Evolutionary conservation across 164 flowering plant species (phyloP), one percentile per base, ranked within the genome.

Genomic region (Kingdonia uniflora): DNA sequence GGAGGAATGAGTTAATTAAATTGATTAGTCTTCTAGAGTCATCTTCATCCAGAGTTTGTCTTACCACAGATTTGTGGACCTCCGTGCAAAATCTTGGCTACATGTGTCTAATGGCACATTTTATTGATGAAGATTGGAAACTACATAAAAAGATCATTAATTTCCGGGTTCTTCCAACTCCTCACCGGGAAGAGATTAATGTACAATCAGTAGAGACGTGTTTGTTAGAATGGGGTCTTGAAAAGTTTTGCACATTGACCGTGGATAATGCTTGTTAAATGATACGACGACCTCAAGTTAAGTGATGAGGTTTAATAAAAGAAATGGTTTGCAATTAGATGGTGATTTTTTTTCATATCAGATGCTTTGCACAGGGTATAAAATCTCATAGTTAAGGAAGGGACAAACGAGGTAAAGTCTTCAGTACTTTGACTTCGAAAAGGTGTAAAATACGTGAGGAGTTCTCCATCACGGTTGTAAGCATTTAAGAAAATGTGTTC

Each of bases 281-380:
- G 50, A 47, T 22, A 14, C n/a, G 21, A 14, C 15, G 0, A 22
- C 23, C 0, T 8, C 12, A 11, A 19, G 14, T 21, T 47, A 17
- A 24, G 14, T 20, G 1, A 20, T 4, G 5, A 47, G 23, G 23
- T 20, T 47, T 1, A 47, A 22, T 11, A 47, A 22, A 1, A 19
- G 26, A 25, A 47, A 47, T 20, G 25, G 25, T 1, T 16, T 45
- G 20, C 6, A 15, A 13, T 20, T 45, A 12, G 22, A 45, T 19
- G 49, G 49, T 45, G 49, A 22, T n/a, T 7, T 47, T 19, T 6
- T 45, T 45, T 47, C 50, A 47, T 21, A 47, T 47, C 7, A 47
- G 29, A 11, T 47, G 50, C 19, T 47, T 20, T 47, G 26, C 25
- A 0, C 50, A 20, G 10, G n/a, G 23, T 47, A 11, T 13, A 17